Evolutionary conservation across 2,329 filamentous ascomycete species (phyloP), one percentile per base, ranked within the genome.

Genomic region (Nakataea oryzae): DNA sequence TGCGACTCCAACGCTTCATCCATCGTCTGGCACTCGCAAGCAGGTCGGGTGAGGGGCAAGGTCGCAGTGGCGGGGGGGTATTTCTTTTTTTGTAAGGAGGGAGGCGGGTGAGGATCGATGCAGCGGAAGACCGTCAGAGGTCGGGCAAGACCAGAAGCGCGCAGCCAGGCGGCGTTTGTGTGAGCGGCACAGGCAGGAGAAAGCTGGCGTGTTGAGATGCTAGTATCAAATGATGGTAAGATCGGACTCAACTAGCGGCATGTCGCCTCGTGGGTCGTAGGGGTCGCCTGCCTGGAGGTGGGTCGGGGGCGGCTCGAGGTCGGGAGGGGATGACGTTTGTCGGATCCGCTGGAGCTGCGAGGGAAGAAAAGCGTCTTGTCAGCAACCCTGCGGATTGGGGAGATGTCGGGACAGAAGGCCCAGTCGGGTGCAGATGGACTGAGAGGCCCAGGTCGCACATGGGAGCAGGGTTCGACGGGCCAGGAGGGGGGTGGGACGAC

Each of bases 1-100:
- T 69, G 65, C 11, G 64, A 29, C 30, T 66, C 68, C 21, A 66
- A 65, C 34, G 68, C 69, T 57, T 75, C 74, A 62, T 76, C 74
- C 75, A 77, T 76, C 21, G 21, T 50, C 24, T 2, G 24, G 21
- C 41, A n/a, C 41, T 50, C 41, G 21, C 41, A 50, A 50, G 41
- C 41, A 50, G 41, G 17, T 17, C 34, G 8, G 21, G 41, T 6
- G 21, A 50, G 24, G 41, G 24, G 41, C n/a, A n/a, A n/a, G n/a
- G n/a, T n/a, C n/a, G n/a, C n/a, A n/a, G 17, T 9, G 17, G 1
- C 17, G 41, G 12, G 41, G 1, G 17, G 21, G 41, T 4, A 47
- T 3, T n/a, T 24, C 17, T n/a, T 8, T n/a, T 50, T n/a, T 17
- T 17, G 41, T n/a, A n/a, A n/a, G 17, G 21, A 50, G 41, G 41